Percentiles rank a stretch among this genome's conserved stretches.
Conservation (phyloP, 2,329 filamentous ascomycete genomes). For the Clarireedia homoeocarpa region DNA sequence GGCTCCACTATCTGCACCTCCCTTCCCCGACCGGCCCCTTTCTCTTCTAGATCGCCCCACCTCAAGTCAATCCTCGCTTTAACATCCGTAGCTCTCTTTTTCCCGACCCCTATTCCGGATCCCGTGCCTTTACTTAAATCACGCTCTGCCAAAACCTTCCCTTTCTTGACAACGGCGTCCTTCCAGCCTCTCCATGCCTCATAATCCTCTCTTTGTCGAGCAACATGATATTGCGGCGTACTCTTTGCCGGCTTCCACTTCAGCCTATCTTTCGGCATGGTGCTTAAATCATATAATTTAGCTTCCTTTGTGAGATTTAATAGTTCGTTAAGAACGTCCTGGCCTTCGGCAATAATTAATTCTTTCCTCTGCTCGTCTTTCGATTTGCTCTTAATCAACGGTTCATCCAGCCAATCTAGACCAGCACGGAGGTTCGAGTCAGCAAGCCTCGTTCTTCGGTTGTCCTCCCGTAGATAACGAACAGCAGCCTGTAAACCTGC, state of each 20-base stretch:
- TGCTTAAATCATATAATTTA: constrained; percentile 50
- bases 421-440: constrained; percentile 38
- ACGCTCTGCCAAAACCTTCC: constrained; percentile 32
- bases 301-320: constrained; percentile 51
- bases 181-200: constrained; percentile 54
- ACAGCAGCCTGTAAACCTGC: constrained; percentile 56
- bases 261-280: constrained; percentile 50
- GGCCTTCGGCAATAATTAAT: constrained; percentile 52
- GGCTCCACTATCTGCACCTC: constrained; percentile 27
- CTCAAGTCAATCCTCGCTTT: constrained; percentile 24
- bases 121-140: constrained; percentile 19
- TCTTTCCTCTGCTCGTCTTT: constrained; percentile 41
- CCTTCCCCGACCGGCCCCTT: constrained; percentile 18
- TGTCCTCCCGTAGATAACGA: constrained; percentile 61
- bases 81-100: constrained; percentile 13
- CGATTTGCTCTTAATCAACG: constrained; percentile 39
- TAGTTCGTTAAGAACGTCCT: constrained; percentile 56
- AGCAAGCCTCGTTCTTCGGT: constrained; percentile 49
- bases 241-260: constrained; percentile 58
- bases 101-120: constrained; percentile 10
- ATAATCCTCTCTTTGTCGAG: constrained; percentile 57
- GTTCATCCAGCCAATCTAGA: constrained; percentile 57
- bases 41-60: constrained; percentile 22
- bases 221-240: constrained; percentile 59
- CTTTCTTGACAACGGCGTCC: constrained; percentile 46